Percentiles rank a stretch among this genome's conserved stretches.
These are phyloP conservation scores for Leccinum subfulvum DNA, from an alignment of 1,284 basidiomycete species.

Conservation along the genomic window DNA sequence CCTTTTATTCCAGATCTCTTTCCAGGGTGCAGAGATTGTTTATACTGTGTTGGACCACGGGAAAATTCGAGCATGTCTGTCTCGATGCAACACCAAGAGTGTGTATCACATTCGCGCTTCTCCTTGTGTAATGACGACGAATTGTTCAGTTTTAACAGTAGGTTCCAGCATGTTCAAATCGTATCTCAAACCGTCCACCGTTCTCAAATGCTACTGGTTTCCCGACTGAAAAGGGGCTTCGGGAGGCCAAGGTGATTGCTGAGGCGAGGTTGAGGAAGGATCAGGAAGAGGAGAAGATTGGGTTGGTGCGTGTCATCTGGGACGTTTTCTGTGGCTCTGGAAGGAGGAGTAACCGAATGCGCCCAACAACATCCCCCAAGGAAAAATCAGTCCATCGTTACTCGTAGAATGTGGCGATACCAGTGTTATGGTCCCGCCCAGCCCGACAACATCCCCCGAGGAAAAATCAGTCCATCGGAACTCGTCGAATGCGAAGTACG, in stretches of 20 bases:
- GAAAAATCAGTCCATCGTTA: too few species aligned
- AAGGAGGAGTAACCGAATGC: not conserved
- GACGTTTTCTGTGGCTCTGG: not conserved
- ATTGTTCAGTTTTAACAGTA: conserved; percentile 24
- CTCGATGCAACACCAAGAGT: conserved; percentile 61
- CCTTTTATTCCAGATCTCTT: not conserved
- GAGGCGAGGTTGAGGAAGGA: conserved; percentile 61
- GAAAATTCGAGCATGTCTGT: conserved; percentile 68
- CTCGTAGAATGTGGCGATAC: too few species aligned
- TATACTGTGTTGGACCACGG: conserved; percentile 81
- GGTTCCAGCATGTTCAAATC: conserved; percentile 48
- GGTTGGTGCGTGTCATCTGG: conserved; percentile 52
- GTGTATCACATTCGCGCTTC: conserved; percentile 7
- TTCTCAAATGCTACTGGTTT: conserved; percentile 67
- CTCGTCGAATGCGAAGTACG: too few species aligned
- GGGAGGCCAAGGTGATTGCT: conserved; percentile 66
- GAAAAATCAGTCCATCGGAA: too few species aligned
- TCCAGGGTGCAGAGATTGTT: conserved; percentile 72
- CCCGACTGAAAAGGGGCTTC: conserved; percentile 72
- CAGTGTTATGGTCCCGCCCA: too few species aligned
- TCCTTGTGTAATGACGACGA: not conserved
- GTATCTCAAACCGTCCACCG: conserved; percentile 73
- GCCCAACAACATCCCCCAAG: too few species aligned
- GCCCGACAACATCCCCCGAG: too few species aligned
- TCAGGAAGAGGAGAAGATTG: conserved; percentile 69